These are phyloP conservation scores for Paramyrothecium sp. DNA, from an alignment of 2,329 filamentous ascomycete genomes.

Conservation along the genomic window DNA sequence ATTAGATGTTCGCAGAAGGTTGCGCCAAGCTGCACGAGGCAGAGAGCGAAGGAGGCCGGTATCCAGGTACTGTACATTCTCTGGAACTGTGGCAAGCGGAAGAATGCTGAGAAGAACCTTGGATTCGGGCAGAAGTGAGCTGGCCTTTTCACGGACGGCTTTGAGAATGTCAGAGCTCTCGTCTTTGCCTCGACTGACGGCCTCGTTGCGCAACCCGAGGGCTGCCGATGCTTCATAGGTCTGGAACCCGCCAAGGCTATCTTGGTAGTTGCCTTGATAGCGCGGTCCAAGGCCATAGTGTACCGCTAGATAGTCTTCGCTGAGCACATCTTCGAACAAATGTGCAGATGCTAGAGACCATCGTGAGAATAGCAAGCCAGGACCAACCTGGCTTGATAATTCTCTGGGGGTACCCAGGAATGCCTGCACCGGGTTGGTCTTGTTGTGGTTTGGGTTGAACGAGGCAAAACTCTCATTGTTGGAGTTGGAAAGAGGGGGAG, in stretches of 20 bases:
- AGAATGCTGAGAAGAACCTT: conserved; percentile 82
- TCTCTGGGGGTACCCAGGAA: conserved; percentile 93
- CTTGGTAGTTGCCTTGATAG: conserved; percentile 95
- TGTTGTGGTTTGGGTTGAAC: conserved; percentile 57
- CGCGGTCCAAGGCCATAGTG: conserved; percentile 86
- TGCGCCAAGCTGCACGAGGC: conserved; percentile 70
- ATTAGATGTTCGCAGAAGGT: conserved; percentile 38
- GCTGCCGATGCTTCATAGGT: conserved; percentile 93
- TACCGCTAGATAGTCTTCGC: conserved; percentile 88
- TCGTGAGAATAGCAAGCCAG: conserved; percentile 70
- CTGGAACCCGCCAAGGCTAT: conserved; percentile 92
- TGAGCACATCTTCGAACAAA: conserved; percentile 81
- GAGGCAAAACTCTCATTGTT: conserved; percentile 70
- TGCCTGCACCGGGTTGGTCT: conserved; percentile 74
- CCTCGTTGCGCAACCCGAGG: conserved; percentile 87
- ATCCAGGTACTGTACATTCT: conserved; percentile 77
- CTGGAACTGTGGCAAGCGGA: conserved; percentile 75
- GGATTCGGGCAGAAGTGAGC: conserved; percentile 75
- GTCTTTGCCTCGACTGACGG: conserved; percentile 84
- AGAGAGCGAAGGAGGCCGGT: conserved; percentile 73
- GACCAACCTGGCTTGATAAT: conserved; percentile 72
- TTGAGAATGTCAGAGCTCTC: conserved; percentile 88
- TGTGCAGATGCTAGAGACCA: conserved; percentile 92
- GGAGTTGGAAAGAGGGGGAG: conserved; percentile 62
- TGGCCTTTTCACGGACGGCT: conserved; percentile 83